phyloP scores from a whole-genome alignment of 2,329 filamentous ascomycete genomes.

The Pyrenochaeta sp. region DNA sequence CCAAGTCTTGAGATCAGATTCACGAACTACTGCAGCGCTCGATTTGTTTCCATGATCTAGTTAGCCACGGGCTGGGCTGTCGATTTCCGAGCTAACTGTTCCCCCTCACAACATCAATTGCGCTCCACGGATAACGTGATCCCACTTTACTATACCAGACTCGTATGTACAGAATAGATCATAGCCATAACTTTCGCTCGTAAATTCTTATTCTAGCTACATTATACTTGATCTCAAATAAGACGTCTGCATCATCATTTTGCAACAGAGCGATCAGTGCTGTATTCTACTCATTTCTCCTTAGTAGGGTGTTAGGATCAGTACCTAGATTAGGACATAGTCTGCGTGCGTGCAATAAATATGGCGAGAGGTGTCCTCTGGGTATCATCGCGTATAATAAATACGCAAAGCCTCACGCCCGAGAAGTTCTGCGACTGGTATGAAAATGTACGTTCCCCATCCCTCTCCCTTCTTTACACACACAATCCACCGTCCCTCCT shows the following conservation, averaged over 20 bases:
- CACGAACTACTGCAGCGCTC: no score
- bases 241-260: no score
- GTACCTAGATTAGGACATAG: no score
- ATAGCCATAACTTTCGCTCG: no score
- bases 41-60: no score
- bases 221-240: no score
- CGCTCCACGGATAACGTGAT: background rate
- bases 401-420: constrained; percentile 8
- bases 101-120: background rate
- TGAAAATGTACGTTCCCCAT: constrained; percentile 26
- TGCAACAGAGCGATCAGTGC: no score
- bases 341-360: background rate
- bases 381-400: constrained; percentile 31
- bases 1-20: no score
- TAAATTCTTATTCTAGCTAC: no score
- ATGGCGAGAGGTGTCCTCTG: constrained; percentile 40
- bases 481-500: no score
- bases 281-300: background rate
- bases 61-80: background rate
- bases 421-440: constrained; percentile 39
- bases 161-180: no score
- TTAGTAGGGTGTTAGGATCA: no score
- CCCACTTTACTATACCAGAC: background rate
- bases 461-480: background rate
- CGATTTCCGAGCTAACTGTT: background rate